Base-by-base conservation (phyloP, 2,329 filamentous ascomycete genomes). In the Leptographium wingfieldii region DNA sequence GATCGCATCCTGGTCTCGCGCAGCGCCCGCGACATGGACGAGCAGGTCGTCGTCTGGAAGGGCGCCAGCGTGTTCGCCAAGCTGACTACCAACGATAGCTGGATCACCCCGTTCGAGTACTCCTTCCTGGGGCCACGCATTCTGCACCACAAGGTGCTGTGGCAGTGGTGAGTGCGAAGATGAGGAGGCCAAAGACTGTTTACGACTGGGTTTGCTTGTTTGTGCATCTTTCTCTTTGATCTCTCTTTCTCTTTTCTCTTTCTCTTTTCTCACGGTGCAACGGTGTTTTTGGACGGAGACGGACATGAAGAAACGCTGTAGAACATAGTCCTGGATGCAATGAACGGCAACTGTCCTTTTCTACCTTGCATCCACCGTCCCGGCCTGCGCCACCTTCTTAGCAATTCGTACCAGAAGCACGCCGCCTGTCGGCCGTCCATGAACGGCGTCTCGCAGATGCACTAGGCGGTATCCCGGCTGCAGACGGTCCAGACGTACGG, bases 1-100 rank as follows among this genome's bases (percentile, higher is more conserved):
- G 84, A 86, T 38, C 76, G 78, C 62, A 83, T 86, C 63, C 73
- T 85, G 29, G 83, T 86, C 58, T 84, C 82, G 63, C 77, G 80
- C 62, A 94, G 79, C 79, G 94, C 94, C 0, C 80, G 92, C 67
- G 94, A 99, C 67, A 87, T 99, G 76, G 94, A 99, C 73, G 90
- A 94, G 62, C 91, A 96, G 73, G 92, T 97, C n/a, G 88, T 97
- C 58, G 86, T 87, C 10, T 99, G 94, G 94, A 99, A 99, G 79
- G 94, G 94, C 4, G 94, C 90, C 0, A 96, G 91, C 70, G 92
- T 99, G 19, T 99, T 96, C 77, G 92, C 90, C 3, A 91, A 95
- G 74, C 76, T 97, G 66, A 82, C 85, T 54, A 92, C 90, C 19
- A 97, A 97, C 73, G 94, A 99, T 72, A 94, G 88, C 68, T 99